Base-by-base conservation (phyloP, 768 basidiomycete species). In the Russula compacta region DNA sequence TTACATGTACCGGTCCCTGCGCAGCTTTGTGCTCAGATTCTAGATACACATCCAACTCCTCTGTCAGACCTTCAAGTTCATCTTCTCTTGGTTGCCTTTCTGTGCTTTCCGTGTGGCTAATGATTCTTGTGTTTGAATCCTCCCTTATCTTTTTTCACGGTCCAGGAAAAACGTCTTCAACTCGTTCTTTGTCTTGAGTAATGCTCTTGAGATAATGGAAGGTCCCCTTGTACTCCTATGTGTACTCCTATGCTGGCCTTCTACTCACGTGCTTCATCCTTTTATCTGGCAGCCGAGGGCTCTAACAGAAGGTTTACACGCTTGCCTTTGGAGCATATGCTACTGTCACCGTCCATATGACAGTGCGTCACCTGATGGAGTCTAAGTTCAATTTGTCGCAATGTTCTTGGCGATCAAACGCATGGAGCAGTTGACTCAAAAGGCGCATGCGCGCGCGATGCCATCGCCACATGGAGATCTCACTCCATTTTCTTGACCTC, bases 1-100 rank as follows among this genome's bases (percentile, higher is more conserved):
- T 66, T 98, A 98, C 70, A 83, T 99, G 42, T 98, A 98, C 72
- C 84, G 95, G 29, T 92, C 89, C 9, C 86, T 89, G 19, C 94
- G 95, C 71, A 73, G 80, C 0, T 81, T 93, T 70, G 35, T 85
- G 42, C 80, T 92, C 69, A 98, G 98, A 74, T 83, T 89, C 71
- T 95, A 91, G 89, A 88, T 98, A 42, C 95, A 98, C 64, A 78
- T 98, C 58, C 95, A 98, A 75, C 83, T 95, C 78, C 19, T 98
- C 15, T 98, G 98, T 71, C 92, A 95, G 70, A 66, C 83, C 2
- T 91, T 92, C 73, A 97, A 94, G 72, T 72, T 97, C 60, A 80
- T 98, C 65, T 98, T 97, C 71, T 86, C 92, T 15, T 95, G 92
- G 91, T 95, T 65, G 78, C 87, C 11, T 74, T 95, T 59, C 88